Conservation (phyloP, 2,329 filamentous ascomycete genomes). For the Arthrobotrys conoides region DNA sequence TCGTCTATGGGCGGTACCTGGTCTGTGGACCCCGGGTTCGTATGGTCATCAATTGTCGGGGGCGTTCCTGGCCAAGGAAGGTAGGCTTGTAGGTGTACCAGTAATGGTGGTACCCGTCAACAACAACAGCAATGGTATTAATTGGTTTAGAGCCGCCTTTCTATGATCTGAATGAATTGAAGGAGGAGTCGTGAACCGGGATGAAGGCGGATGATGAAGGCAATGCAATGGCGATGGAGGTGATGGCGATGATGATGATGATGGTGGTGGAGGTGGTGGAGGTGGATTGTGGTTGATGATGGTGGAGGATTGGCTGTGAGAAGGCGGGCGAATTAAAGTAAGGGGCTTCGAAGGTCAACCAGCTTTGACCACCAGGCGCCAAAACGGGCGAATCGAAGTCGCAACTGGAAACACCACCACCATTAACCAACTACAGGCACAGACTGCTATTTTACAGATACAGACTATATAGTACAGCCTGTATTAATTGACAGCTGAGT, state of each 20-base stretch:
- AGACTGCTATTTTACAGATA: background rate
- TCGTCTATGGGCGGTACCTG: slow-evolving; percentile 32
- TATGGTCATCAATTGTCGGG: slow-evolving; percentile 17
- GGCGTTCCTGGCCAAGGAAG: background rate
- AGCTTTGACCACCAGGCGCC: slow-evolving; percentile 53
- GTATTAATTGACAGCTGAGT: slow-evolving; percentile 1
- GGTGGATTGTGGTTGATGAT: slow-evolving; percentile 6
- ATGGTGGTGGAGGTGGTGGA: slow-evolving; percentile 2
- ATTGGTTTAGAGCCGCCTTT: background rate
- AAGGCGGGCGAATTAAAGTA: slow-evolving; percentile 57
- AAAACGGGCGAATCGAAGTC: slow-evolving; percentile 51
- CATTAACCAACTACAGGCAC: background rate
- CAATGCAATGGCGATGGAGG: background rate
- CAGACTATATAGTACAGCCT: background rate
- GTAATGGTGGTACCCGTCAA: background rate
- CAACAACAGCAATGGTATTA: background rate
- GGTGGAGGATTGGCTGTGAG: slow-evolving; percentile 30
- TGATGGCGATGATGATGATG: background rate
- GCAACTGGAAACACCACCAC: slow-evolving; percentile 6
- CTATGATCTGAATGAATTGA: background rate
- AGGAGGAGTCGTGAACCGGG: background rate
- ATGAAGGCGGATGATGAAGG: background rate
- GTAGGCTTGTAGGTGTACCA: background rate
- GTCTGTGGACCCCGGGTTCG: slow-evolving; percentile 11
- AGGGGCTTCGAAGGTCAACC: slow-evolving; percentile 45